These are phyloP conservation scores for Hippophae rhamnoides DNA, from an alignment of 306 rosid genomes.

Conservation along the genomic window DNA sequence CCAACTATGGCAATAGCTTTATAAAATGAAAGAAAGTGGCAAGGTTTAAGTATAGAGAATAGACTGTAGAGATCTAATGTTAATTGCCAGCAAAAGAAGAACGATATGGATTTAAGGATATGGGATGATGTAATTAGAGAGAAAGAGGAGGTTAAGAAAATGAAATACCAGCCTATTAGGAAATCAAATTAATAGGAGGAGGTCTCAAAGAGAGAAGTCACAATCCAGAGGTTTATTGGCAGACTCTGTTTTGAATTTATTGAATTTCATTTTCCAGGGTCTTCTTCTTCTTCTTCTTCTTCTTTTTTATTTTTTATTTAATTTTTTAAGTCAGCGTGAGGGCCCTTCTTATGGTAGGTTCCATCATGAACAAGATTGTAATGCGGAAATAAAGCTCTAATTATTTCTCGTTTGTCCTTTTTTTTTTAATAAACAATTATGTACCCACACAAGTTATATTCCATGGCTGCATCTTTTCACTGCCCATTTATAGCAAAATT, in stretches of 20 bases:
- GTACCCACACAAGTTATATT: no score
- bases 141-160: slow-evolving; percentile 32
- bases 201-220: slow-evolving; percentile 30
- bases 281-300: slow-evolving; percentile 15
- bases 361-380: neutral
- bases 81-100: slow-evolving; percentile 21
- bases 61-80: slow-evolving; percentile 6
- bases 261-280: slow-evolving; percentile 10
- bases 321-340: slow-evolving; percentile 26
- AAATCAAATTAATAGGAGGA: slow-evolving; percentile 69
- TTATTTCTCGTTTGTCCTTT: no score
- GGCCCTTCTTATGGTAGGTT: slow-evolving; percentile 19
- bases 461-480: no score
- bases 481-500: no score
- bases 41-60: slow-evolving; percentile 5
- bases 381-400: no score
- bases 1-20: slow-evolving; percentile 22
- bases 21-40: slow-evolving; percentile 10
- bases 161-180: slow-evolving; percentile 55
- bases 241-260: slow-evolving; percentile 27
- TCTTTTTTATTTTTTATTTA: slow-evolving; percentile 20
- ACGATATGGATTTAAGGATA: slow-evolving; percentile 16
- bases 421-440: no score
- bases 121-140: slow-evolving; percentile 6
- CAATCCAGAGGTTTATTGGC: slow-evolving; percentile 29